Evolutionary conservation across 805 yeast genomes (phyloP).

Genomic region (Wickerhamiella spandovensis): DNA sequence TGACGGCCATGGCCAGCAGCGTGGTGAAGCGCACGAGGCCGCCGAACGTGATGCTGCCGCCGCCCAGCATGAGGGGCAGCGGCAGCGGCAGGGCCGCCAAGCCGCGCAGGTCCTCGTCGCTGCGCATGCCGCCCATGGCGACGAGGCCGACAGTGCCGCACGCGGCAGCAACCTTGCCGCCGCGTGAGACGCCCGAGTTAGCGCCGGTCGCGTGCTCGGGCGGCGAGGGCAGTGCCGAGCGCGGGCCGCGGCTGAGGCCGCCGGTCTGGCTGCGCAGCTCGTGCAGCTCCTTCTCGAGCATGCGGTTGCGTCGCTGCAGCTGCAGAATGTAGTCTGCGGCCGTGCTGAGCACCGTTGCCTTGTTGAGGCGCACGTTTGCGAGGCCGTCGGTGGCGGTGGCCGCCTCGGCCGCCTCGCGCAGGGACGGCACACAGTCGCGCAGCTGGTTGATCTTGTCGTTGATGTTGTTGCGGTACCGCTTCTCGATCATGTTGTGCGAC

Average conservation of each 20-base stretch:
- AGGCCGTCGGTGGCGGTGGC: constrained; percentile 50
- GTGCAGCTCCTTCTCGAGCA: constrained; percentile 39
- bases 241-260: neutral
- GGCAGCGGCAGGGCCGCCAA: neutral
- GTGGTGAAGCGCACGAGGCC: neutral
- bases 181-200: neutral
- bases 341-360: constrained; percentile 63
- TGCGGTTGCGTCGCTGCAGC: constrained; percentile 45
- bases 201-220: neutral
- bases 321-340: constrained; percentile 72
- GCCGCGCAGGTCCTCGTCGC: constrained; percentile 2
- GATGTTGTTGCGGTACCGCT: constrained; percentile 57
- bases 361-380: constrained; percentile 63
- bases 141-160: neutral
- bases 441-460: constrained; percentile 52
- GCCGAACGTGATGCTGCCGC: neutral
- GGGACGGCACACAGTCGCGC: constrained; percentile 64
- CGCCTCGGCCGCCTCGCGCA: constrained; percentile 41
- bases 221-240: neutral
- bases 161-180: neutral
- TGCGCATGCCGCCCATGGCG: constrained; percentile 1
- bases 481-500: constrained; percentile 60
- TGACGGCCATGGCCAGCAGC: neutral
- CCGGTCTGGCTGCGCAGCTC: constrained; percentile 24
- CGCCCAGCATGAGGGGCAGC: neutral